phyloP scores from a whole-genome alignment of 2,329 filamentous ascomycete species.

The Dactylonectria macrodidyma region DNA sequence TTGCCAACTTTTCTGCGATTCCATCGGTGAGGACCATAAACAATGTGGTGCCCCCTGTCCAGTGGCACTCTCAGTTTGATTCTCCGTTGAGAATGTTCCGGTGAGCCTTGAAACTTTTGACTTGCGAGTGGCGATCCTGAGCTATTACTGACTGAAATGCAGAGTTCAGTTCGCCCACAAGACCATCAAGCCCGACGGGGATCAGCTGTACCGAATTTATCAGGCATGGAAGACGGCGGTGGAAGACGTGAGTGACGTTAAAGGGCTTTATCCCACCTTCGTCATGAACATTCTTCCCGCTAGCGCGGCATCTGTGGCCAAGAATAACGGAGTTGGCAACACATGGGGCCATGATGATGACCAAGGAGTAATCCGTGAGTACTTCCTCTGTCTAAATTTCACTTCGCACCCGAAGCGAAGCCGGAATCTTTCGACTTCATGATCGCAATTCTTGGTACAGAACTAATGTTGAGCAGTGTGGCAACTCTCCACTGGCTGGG shows the following conservation, averaged over 20 bases:
- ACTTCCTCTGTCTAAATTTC: too few species aligned
- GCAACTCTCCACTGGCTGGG: slow-evolving; percentile 58
- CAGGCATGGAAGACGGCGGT: slow-evolving; percentile 53
- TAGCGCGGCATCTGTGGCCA: slow-evolving; percentile 11
- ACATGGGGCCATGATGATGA: slow-evolving; percentile 25
- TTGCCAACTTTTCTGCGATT: slow-evolving; percentile 27
- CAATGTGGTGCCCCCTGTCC: slow-evolving; percentile 47
- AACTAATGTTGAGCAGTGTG: slow-evolving; percentile 48
- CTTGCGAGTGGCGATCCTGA: background rate
- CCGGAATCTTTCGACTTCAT: background rate
- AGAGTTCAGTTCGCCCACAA: slow-evolving; percentile 51
- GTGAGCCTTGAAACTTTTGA: slow-evolving; percentile 33
- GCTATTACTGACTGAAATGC: background rate
- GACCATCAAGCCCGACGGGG: slow-evolving; percentile 54
- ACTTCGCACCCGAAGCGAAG: background rate
- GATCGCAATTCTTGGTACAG: background rate
- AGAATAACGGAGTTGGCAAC: slow-evolving; percentile 31
- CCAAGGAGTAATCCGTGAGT: slow-evolving; percentile 24
- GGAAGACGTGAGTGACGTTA: slow-evolving; percentile 36
- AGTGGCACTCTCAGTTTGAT: slow-evolving; percentile 49
- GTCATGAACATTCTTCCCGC: slow-evolving; percentile 21
- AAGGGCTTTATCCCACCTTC: slow-evolving; percentile 25
- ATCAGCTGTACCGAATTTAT: slow-evolving; percentile 51
- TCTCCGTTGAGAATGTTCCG: slow-evolving; percentile 55
- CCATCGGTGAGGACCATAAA: slow-evolving; percentile 26